A percentile compares a stretch with the other conserved stretches of the same genome.
phyloP scores from a whole-genome alignment of 371 early-diverging fungal species.

The Syncephalastrum sp. region DNA sequence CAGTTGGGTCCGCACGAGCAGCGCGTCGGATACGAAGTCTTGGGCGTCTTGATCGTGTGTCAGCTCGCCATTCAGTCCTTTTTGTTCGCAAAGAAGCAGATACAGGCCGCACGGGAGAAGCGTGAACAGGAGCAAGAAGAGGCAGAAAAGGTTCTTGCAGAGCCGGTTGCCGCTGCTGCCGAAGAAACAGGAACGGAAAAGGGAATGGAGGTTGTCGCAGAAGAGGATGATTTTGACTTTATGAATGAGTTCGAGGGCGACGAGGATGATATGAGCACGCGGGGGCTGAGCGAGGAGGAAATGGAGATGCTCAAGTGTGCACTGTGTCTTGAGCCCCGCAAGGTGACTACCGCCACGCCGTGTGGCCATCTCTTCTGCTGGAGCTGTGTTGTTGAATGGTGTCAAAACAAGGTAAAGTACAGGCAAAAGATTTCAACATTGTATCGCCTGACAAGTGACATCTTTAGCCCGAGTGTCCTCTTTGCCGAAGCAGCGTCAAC shows the following conservation, averaged over 20 bases:
- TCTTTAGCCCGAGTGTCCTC: conserved; percentile 77
- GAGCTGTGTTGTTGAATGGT: conserved; percentile 90
- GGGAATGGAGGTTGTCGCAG: conserved; percentile 11
- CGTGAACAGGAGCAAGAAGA: conserved; percentile 14
- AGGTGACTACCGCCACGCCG: conserved; percentile 76
- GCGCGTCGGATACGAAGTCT: conserved; percentile 77
- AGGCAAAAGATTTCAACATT: neutral
- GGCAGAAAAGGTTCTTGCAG: conserved; percentile 9
- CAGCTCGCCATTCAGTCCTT: conserved; percentile 63
- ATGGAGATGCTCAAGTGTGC: conserved; percentile 69
- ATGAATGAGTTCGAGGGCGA: conserved; percentile 33
- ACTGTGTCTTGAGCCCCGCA: conserved; percentile 78
- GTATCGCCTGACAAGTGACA: neutral
- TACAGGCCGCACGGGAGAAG: conserved; percentile 13
- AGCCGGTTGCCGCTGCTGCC: conserved; percentile 9
- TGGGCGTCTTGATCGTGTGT: conserved; percentile 76
- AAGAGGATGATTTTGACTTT: conserved; percentile 44
- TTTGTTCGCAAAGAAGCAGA: conserved; percentile 35
- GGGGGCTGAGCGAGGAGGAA: conserved; percentile 38
- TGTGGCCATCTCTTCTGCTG: conserved; percentile 96
- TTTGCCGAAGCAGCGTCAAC: conserved; percentile 76
- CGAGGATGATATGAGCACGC: conserved; percentile 26
- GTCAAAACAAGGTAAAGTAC: conserved; percentile 72
- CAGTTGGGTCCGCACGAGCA: conserved; percentile 74
- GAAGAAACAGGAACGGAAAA: conserved; percentile 2